Conservation (phyloP, 2,329 filamentous ascomycete species). For the Colletotrichum sp. region DNA sequence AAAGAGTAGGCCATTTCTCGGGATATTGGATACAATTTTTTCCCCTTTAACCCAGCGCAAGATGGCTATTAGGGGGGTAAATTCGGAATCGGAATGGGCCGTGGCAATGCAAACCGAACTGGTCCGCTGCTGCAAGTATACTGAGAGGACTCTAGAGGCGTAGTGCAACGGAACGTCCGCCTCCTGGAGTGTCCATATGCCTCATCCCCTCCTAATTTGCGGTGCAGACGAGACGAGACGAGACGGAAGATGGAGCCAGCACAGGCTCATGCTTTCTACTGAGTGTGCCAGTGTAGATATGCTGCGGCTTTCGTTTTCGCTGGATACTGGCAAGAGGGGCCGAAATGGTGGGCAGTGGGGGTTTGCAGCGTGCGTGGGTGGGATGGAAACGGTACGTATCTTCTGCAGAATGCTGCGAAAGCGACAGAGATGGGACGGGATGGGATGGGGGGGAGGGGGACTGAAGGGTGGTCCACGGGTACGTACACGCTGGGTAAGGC, state of each 20-base stretch:
- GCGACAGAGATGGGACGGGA: constrained; percentile 15
- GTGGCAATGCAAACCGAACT: background rate
- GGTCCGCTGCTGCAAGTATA: background rate
- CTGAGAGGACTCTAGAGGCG: background rate
- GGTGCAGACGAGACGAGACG: background rate
- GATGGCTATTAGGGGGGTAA: background rate
- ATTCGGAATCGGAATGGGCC: background rate
- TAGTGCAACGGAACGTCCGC: background rate
- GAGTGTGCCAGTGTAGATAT: background rate
- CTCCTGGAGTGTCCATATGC: background rate
- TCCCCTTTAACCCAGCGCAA: background rate
- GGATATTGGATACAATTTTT: background rate
- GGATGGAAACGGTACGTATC: constrained; percentile 11
- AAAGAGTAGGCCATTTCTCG: background rate
- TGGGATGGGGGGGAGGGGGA: background rate
- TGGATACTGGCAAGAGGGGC: constrained; percentile 2
- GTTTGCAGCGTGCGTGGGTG: constrained; percentile 14
- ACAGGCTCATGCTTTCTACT: background rate
- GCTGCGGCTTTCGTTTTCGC: background rate
- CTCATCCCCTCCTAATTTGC: constrained; percentile 4
- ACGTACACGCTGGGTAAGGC: background rate
- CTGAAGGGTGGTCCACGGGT: background rate
- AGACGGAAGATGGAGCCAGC: background rate
- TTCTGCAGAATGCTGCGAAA: background rate
- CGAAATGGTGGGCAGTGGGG: constrained; percentile 3